Conservation (phyloP, 495 filamentous ascomycete species). For the Trichoderma virens region DNA sequence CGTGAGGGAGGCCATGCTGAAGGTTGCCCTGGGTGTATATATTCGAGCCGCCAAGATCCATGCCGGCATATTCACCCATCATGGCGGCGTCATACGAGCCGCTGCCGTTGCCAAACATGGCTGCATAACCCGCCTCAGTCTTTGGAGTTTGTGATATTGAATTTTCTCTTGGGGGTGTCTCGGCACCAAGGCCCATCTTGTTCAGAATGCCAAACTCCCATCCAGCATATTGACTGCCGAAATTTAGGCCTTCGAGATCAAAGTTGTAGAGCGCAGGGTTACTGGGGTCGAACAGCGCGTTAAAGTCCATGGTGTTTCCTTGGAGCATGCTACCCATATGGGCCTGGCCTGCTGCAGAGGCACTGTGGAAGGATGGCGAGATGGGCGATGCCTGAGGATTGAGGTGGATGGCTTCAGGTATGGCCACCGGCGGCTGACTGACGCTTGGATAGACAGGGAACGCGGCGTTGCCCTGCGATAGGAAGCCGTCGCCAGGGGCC, state of each 20-base stretch:
- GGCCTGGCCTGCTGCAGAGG: constrained; percentile 16
- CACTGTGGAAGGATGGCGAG: constrained; percentile 53
- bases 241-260: constrained; percentile 86
- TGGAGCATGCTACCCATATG: constrained; percentile 22
- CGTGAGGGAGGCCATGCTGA: constrained; percentile 43
- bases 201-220: constrained; percentile 91
- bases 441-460: constrained; percentile 25
- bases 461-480: constrained; percentile 29
- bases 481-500: constrained; percentile 25
- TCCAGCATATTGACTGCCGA: constrained; percentile 90
- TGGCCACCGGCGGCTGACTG: constrained; percentile 19
- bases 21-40: constrained; percentile 41
- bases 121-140: constrained; percentile 33
- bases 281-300: constrained; percentile 73
- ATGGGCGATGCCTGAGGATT: constrained; percentile 59
- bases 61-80: constrained; percentile 31
- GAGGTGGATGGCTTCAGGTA: constrained; percentile 47
- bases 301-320: constrained; percentile 37
- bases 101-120: constrained; percentile 32
- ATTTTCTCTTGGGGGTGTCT: constrained; percentile 63
- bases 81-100: constrained; percentile 34
- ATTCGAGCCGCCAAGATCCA: constrained; percentile 28
- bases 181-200: constrained; percentile 84
- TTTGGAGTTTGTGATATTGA: constrained; percentile 32
- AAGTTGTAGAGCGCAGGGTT: constrained; percentile 91